phyloP scores from a whole-genome alignment of 2,329 filamentous ascomycete genomes.

The Trichoderma sp. region DNA sequence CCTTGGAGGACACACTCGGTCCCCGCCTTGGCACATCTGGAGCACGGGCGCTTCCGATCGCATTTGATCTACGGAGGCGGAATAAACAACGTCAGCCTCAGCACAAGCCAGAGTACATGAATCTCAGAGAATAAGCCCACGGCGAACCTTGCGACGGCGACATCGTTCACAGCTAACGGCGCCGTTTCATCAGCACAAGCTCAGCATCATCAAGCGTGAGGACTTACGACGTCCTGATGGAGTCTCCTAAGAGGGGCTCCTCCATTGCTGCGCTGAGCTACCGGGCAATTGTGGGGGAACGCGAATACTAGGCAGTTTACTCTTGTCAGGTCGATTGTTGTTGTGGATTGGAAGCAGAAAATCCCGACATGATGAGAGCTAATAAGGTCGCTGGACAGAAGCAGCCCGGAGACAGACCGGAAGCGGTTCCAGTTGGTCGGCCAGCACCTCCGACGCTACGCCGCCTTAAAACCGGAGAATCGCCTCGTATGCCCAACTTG shows the following conservation, averaged over 20 bases:
- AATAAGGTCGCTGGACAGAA: not conserved
- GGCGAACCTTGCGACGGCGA: constrained; percentile 40
- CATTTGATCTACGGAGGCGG: constrained; percentile 45
- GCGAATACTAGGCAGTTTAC: not conserved
- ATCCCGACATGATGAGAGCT: not conserved
- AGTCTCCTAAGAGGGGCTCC: constrained; percentile 35
- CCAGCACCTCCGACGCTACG: not conserved
- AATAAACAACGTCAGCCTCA: constrained; percentile 25
- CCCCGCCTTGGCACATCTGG: constrained; percentile 43
- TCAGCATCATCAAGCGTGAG: not conserved
- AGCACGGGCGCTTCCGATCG: constrained; percentile 49
- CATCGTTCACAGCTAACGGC: constrained; percentile 41
- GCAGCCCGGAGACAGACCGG: not conserved
- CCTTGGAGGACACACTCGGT: constrained; percentile 40
- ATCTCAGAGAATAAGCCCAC: not conserved
- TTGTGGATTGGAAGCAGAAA: not conserved
- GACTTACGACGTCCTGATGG: constrained; percentile 38
- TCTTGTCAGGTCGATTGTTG: not conserved
- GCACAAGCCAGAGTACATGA: not conserved
- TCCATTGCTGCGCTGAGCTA: constrained; percentile 27
- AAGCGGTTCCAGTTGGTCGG: not conserved
- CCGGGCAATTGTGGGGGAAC: not conserved
- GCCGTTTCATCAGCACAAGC: not conserved
- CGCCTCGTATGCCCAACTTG: not conserved
- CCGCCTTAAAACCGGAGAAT: not conserved